These are phyloP conservation scores for Labyrinthula sp. DNA, from an alignment of 352 stramenopile genomes.

Conservation along the genomic window DNA sequence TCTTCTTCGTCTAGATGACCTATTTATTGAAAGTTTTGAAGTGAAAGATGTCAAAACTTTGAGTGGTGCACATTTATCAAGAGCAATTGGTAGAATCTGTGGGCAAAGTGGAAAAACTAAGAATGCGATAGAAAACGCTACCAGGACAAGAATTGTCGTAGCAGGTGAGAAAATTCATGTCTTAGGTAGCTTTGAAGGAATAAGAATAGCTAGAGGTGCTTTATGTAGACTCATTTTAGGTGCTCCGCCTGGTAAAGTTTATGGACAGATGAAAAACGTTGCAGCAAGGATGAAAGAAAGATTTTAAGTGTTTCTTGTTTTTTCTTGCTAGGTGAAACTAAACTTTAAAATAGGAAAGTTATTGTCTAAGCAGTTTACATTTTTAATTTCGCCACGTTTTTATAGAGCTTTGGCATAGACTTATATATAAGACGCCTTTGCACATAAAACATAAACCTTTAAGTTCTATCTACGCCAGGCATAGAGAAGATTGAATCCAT, in stretches of 20 bases:
- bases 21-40: constrained; percentile 95
- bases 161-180: constrained; percentile 94
- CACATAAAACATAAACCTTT: too few species aligned
- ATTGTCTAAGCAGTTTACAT: too few species aligned
- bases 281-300: constrained; percentile 90
- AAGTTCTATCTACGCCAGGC: too few species aligned
- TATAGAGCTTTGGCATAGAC: too few species aligned
- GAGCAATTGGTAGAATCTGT: constrained; percentile 88
- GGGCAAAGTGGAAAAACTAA: constrained; percentile 97
- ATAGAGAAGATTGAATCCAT: too few species aligned
- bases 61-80: constrained; percentile 88
- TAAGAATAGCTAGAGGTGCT: constrained; percentile 79
- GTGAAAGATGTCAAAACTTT: constrained; percentile 63
- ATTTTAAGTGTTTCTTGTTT: constrained; percentile 48
- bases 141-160: constrained; percentile 89
- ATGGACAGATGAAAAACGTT: constrained; percentile 99
- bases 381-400: too few species aligned
- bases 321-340: too few species aligned
- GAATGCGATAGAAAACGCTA: constrained; percentile 97
- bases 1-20: constrained; percentile 89
- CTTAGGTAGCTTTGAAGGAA: constrained; percentile 90
- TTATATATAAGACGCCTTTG: too few species aligned
- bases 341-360: too few species aligned
- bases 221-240: constrained; percentile 77
- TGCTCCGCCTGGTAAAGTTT: constrained; percentile 94